Conservation (phyloP, 805 yeast species). For the Debaryomyces prosopidis region DNA sequence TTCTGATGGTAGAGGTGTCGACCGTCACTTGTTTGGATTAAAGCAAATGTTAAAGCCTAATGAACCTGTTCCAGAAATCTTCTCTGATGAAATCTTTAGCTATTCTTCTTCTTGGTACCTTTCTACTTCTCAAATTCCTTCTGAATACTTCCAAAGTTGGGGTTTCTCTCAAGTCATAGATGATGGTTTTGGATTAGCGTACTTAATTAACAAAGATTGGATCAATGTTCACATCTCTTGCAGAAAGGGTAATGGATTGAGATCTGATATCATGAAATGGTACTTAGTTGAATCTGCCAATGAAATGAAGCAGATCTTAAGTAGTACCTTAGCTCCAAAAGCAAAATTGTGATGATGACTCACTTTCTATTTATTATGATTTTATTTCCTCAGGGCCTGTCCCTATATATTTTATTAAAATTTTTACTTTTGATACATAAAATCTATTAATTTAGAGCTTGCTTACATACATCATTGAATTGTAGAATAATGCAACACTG, state of each 20-base stretch:
- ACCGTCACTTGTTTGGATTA: constrained; percentile 90
- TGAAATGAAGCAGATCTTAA: constrained; percentile 71
- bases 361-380: not conserved
- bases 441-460: too few species aligned
- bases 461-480: too few species aligned
- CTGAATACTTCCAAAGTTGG: constrained; percentile 80
- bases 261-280: constrained; percentile 58
- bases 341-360: constrained; percentile 34
- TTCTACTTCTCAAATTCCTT: constrained; percentile 86
- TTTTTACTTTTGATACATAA: too few species aligned
- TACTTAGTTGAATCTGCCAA: constrained; percentile 77
- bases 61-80: constrained; percentile 65
- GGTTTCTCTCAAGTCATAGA: constrained; percentile 96
- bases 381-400: not conserved
- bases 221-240: constrained; percentile 82
- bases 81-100: constrained; percentile 69
- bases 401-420: too few species aligned
- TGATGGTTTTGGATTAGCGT: constrained; percentile 91
- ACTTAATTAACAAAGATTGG: constrained; percentile 86
- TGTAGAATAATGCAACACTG: too few species aligned
- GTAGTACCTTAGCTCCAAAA: constrained; percentile 35
- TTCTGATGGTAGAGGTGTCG: constrained; percentile 84
- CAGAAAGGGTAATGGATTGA: constrained; percentile 61
- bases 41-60: constrained; percentile 65
- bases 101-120: constrained; percentile 85